These are phyloP conservation scores for Claviceps sp. DNA, from an alignment of 2,329 filamentous ascomycete genomes.

Conservation along the genomic window DNA sequence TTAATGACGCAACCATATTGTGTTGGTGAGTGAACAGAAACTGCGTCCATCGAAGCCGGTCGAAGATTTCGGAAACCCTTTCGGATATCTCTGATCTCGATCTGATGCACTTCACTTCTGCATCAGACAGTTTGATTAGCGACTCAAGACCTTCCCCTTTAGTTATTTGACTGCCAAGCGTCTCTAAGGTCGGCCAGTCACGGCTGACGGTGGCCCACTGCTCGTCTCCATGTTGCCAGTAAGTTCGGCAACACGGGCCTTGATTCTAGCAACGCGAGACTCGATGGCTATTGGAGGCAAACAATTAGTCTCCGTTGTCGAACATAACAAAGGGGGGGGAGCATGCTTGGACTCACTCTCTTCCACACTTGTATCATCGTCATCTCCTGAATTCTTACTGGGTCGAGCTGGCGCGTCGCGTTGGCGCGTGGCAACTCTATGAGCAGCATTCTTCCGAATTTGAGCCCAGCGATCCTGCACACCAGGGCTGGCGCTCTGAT, in stretches of 20 bases:
- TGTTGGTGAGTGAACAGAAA: neutral
- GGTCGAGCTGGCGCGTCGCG: conserved; percentile 52
- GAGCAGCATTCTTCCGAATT: conserved; percentile 86
- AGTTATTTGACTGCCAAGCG: conserved; percentile 5
- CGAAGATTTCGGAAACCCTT: neutral
- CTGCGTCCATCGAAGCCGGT: neutral
- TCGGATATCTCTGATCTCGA: neutral
- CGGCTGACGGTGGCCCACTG: conserved; percentile 19
- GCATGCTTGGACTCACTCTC: conserved; percentile 54
- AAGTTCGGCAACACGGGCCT: conserved; percentile 87
- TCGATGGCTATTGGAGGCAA: conserved; percentile 60
- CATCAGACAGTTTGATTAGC: neutral
- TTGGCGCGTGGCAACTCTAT: conserved; percentile 53
- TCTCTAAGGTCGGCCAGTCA: conserved; percentile 12
- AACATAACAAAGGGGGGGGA: neutral
- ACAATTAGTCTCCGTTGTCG: conserved; percentile 10
- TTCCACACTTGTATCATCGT: conserved; percentile 88
- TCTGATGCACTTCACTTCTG: neutral
- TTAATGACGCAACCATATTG: neutral
- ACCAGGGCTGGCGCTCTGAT: conserved; percentile 19
- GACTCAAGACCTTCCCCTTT: no score
- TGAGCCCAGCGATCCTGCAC: conserved; percentile 80
- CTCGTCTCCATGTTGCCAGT: conserved; percentile 67
- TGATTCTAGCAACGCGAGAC: conserved; percentile 91
- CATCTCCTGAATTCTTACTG: conserved; percentile 46